phyloP scores from a whole-genome alignment of 345 rosid genomes.

The Bretschneidera sinensis region DNA sequence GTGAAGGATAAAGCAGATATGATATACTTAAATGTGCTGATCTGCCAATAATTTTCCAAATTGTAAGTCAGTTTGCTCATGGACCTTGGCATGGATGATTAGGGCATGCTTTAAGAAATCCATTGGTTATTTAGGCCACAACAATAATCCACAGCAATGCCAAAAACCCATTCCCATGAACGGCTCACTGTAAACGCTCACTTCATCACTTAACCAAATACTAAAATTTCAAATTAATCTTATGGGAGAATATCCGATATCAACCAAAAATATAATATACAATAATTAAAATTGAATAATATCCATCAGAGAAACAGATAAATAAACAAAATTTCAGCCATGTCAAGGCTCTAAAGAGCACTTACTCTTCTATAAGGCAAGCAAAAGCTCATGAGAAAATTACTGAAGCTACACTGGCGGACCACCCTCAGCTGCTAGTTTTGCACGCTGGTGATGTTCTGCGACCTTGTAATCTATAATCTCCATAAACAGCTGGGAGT shows the following conservation, averaged over 20 bases:
- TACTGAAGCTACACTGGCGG: constrained; percentile 17
- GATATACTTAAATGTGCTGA: no score
- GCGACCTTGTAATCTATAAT: constrained; percentile 69
- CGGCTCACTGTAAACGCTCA: no score
- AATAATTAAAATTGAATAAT: background rate
- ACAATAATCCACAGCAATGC: no score
- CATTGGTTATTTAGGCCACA: no score
- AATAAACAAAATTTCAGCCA: background rate
- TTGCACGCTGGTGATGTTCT: constrained; percentile 77
- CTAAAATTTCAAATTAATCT: no score
- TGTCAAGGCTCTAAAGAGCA: background rate
- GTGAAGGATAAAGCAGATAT: no score
- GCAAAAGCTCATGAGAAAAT: background rate
- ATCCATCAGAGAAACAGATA: background rate
- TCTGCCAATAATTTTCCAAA: no score
- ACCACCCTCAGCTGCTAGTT: constrained; percentile 54
- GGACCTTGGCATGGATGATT: no score
- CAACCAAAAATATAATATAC: background rate
- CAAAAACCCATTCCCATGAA: no score
- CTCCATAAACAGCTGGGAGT: constrained; percentile 66
- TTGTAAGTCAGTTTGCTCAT: no score
- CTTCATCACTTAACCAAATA: no score
- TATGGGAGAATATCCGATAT: background rate
- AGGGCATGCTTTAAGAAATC: no score
- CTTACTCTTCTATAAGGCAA: background rate